A percentile compares a stretch with the other conserved stretches of the same genome.
Evolutionary conservation across 768 basidiomycete genomes (phyloP).

Genomic region (Clavaria fumosa): DNA sequence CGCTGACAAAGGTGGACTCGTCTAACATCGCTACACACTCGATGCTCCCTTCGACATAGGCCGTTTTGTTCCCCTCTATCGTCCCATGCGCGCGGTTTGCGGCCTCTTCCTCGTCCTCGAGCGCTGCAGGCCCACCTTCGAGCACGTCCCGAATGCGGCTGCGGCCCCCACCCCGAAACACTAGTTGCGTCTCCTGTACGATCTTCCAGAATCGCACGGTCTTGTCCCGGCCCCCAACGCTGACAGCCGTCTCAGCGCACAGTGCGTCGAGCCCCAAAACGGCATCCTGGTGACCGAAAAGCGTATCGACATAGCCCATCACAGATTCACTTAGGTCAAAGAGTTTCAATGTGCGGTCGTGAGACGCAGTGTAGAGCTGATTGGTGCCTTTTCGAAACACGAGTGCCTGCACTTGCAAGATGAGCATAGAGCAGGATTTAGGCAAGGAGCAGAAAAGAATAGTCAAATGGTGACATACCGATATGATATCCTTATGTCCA

Average conservation of each 20-base stretch:
- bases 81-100: constrained; percentile 14
- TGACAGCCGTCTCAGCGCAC: constrained; percentile 71
- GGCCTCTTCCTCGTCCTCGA: constrained; percentile 31
- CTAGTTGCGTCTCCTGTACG: constrained; percentile 84
- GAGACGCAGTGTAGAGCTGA: constrained; percentile 61
- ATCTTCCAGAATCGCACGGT: constrained; percentile 95
- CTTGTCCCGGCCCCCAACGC: constrained; percentile 80
- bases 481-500: constrained; percentile 33
- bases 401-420: constrained; percentile 49
- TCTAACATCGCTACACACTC: constrained; percentile 93
- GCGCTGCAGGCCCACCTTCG: constrained; percentile 59
- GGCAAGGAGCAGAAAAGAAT: not conserved
- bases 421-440: not conserved
- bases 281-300: constrained; percentile 93
- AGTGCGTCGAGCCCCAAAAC: constrained; percentile 68
- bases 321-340: constrained; percentile 58
- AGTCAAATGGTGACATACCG: constrained; percentile 15
- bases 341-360: constrained; percentile 82
- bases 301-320: constrained; percentile 87
- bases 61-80: constrained; percentile 21
- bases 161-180: constrained; percentile 89
- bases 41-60: constrained; percentile 84
- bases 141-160: constrained; percentile 67
- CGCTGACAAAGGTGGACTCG: constrained; percentile 82
- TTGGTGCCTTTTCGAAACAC: constrained; percentile 66